Percentiles rank a stretch among this genome's conserved stretches.
These are phyloP conservation scores for Phytophthora palmivora DNA, from an alignment of 352 stramenopile genomes.

Conservation along the genomic window DNA sequence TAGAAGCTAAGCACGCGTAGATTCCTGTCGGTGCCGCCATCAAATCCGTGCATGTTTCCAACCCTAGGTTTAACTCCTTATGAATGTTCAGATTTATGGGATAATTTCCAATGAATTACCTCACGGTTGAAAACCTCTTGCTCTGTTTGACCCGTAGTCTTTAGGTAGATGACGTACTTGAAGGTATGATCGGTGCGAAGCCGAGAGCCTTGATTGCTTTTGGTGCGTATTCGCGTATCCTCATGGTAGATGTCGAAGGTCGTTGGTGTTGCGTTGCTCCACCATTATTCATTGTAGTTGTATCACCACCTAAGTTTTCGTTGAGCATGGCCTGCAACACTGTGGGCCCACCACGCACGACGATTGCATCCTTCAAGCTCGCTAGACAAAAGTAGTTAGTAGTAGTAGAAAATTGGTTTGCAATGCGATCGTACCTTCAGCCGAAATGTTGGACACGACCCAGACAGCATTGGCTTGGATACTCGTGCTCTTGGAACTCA, in stretches of 20 bases:
- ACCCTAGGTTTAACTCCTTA: no score
- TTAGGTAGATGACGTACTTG: neutral
- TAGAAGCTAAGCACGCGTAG: no score
- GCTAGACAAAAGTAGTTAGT: constrained; percentile 32
- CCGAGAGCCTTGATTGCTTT: constrained; percentile 79
- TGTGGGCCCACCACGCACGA: constrained; percentile 57
- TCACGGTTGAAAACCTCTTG: no score
- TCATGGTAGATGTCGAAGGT: constrained; percentile 63
- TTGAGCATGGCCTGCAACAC: constrained; percentile 72
- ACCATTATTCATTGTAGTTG: neutral
- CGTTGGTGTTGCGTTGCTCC: constrained; percentile 4
- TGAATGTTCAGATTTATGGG: no score
- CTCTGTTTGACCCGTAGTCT: no score
- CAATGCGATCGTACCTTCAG: constrained; percentile 47
- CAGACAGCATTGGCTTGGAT: constrained; percentile 80
- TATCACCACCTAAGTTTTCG: constrained; percentile 41
- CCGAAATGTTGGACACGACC: constrained; percentile 80
- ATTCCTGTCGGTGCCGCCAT: no score
- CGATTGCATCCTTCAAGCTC: constrained; percentile 58
- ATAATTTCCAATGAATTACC: no score
- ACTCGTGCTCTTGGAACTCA: constrained; percentile 58
- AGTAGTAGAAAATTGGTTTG: neutral
- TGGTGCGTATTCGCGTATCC: constrained; percentile 80
- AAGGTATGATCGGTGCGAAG: constrained; percentile 52
- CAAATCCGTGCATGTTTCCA: no score